Evolutionary conservation across 2,329 filamentous ascomycete genomes (phyloP), one percentile per base, ranked within the genome.

Genomic region (Fusarium staphyleae): DNA sequence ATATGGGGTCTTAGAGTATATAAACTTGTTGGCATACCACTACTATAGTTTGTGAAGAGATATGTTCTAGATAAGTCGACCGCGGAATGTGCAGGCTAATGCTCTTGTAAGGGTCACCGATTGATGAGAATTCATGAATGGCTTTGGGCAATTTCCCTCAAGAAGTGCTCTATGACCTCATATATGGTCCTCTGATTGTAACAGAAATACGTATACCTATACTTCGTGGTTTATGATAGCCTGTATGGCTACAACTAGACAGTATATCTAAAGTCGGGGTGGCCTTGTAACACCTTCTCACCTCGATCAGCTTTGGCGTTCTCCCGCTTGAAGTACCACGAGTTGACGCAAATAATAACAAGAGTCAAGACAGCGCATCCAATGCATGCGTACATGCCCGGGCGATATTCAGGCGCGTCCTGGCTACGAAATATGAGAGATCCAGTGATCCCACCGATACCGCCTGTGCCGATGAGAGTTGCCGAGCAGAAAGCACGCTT

Each of bases 401-500:
- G 55, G 8, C 44, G 24, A 28, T 63, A 63, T 5, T 19, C 24
- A 10, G 57, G 57, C 6, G 47, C 30, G 30, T 66, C 63, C 39
- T 65, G 56, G 26, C 36, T 42, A 6, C 63, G 44, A 44, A 63
- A 65, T 5, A 63, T 45, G 14, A 61, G 48, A 10, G 43, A 47
- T 12, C 62, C 64, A 5, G 55, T 53, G 33, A 65, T 62, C 2
- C 66, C 66, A 13, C 66, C 66, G 8, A 68, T 57, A 6, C 62
- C 62, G 11, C 62, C 60, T n/a, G 52, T 46, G 2, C 59, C 55
- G 11, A 63, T 50, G 4, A 66, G 52, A 2, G 57, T 62, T 9
- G 62, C 64, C 6, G 51, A 56, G 29, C 56, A 60, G 30, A 68
- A 61, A 2, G 65, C 62, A 3, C 65, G 54, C 44, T 66, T 65